phyloP scores from a whole-genome alignment of 192 early-diverging fungal species.

The Backusella tuberculispora region DNA sequence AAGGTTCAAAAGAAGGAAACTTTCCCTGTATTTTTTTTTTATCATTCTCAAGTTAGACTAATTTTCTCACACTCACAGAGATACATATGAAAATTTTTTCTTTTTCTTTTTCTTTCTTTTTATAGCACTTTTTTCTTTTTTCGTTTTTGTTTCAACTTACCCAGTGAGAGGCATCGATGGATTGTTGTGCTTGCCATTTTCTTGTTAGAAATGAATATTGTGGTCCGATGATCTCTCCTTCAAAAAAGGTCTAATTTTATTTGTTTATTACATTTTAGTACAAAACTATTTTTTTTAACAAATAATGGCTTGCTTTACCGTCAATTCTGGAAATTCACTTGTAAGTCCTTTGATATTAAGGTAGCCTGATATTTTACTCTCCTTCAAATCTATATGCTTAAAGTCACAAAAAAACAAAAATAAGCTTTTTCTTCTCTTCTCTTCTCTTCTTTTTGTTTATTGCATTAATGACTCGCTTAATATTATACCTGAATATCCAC shows the following conservation, averaged over 20 bases:
- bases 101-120: not conserved
- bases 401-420: not conserved
- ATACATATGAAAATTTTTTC: not conserved
- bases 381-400: constrained; percentile 68
- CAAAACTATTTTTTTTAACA: not conserved
- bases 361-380: constrained; percentile 79
- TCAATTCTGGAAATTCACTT: constrained; percentile 75
- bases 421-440: not conserved
- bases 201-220: constrained; percentile 77
- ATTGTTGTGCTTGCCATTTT: constrained; percentile 83
- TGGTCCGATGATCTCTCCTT: constrained; percentile 85
- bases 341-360: constrained; percentile 85
- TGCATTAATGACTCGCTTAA: not conserved
- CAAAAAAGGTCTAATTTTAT: constrained; percentile 70
- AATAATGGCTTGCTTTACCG: constrained; percentile 31
- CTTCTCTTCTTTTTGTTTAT: no score
- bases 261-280: constrained; percentile 5
- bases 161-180: constrained; percentile 79
- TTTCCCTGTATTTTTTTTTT: constrained; percentile 34
- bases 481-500: constrained; percentile 74
- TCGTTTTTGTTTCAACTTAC: constrained; percentile 38
- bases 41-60: not conserved
- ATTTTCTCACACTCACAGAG: not conserved
- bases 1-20: constrained; percentile 53
- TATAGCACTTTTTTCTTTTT: not conserved